Base-by-base conservation (phyloP, 75 land plant genomes). In the Cryptomeria japonica region DNA sequence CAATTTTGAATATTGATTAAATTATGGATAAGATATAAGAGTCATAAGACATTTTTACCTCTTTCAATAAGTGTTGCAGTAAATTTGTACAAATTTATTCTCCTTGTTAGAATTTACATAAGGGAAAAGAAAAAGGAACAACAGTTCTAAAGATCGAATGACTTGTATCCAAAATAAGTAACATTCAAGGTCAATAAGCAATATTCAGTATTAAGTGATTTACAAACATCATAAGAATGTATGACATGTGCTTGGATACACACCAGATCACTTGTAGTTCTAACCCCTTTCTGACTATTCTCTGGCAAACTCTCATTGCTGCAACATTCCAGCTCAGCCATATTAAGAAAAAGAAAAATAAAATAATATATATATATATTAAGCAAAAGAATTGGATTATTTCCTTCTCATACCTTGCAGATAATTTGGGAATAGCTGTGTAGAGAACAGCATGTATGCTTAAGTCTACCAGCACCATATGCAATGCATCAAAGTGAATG, bases 401-500 rank as follows among this genome's bases (percentile, higher is more conserved):
- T 85, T 85, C 49, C 86, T 34, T 53, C 64, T 88, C 87, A 89
- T 93, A 90, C 89, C 70, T 38, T 41, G 70, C n/a, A 51, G 90
- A 16, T 0, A 53, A 84, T 36, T 42, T 39, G 6, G 87, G 70
- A 85, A 86, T 90, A 87, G 90, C 87, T 86, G 91, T 95, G 68
- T 94, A 87, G 78, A 92, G 88, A 73, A 91, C 90, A 41, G 86
- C 85, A 55, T 96, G 97, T 78, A 96, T 85, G 36, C 90, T 94
- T 78, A 93, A 58, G 90, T 96, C 98, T 80, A 96, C 92, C 83
- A 95, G 93, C 16, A 92, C 97, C 87, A 93, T 89, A 90, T 96
- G 98, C 64, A 92, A 95, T 64, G 92, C 86, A 93, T 96, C 98
- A 91, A 96, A 96, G 90, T 95, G 92, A 14, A 96, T 88, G 25